phyloP scores from a whole-genome alignment of 371 early-diverging fungal genomes.

The Blakeslea trispora region DNA sequence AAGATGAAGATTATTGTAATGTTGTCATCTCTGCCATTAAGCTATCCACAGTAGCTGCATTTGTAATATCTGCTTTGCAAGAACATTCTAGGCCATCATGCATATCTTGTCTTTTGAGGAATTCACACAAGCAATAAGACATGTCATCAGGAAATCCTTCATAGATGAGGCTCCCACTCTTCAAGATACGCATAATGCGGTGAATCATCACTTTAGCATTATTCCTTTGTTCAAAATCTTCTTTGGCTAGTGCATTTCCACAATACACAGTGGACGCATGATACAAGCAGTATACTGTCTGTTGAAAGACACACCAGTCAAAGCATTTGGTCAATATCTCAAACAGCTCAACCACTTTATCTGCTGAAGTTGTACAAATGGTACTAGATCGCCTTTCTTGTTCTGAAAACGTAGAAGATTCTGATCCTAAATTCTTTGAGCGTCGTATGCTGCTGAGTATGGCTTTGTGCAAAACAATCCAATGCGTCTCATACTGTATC shows the following conservation, averaged over 20 bases:
- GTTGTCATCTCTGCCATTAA: too few species aligned
- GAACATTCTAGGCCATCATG: slow-evolving; percentile 18
- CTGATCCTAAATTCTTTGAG: background rate
- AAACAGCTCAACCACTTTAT: slow-evolving; percentile 24
- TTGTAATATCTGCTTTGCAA: background rate
- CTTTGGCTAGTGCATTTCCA: slow-evolving; percentile 22
- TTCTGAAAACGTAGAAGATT: slow-evolving; percentile 8
- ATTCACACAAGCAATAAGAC: slow-evolving; percentile 31
- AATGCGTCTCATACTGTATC: slow-evolving; percentile 36
- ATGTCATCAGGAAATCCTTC: slow-evolving; percentile 41
- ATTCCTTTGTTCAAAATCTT: slow-evolving; percentile 11
- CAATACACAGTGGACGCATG: slow-evolving; percentile 43
- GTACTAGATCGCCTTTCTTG: slow-evolving; percentile 19
- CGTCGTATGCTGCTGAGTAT: slow-evolving; percentile 16
- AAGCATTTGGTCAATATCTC: slow-evolving; percentile 29
- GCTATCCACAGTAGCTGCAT: background rate
- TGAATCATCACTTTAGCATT: slow-evolving; percentile 27
- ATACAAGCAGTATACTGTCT: slow-evolving; percentile 30
- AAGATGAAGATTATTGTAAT: too few species aligned
- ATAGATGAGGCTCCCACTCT: slow-evolving; percentile 20
- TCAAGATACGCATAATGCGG: slow-evolving; percentile 28
- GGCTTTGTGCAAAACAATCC: slow-evolving; percentile 36
- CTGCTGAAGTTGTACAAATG: slow-evolving; percentile 29
- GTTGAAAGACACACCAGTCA: slow-evolving; percentile 44
- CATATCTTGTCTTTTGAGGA: slow-evolving; percentile 24